These are phyloP conservation scores for Leccinum angustisporum DNA, from an alignment of 1,284 basidiomycete genomes.

Conservation along the genomic window DNA sequence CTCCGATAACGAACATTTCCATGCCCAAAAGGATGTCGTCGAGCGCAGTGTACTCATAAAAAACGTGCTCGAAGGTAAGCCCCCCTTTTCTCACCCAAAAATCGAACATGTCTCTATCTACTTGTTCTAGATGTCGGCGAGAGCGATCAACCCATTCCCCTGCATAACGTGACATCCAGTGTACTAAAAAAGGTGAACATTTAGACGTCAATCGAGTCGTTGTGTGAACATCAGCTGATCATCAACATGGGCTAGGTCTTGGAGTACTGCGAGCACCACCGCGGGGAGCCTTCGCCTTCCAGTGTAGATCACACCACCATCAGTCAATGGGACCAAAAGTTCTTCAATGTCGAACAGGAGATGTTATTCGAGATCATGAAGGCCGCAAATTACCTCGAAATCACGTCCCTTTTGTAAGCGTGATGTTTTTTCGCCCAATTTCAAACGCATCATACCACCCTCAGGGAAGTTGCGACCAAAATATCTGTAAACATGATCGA, in stretches of 20 bases:
- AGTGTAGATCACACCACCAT: too few species aligned
- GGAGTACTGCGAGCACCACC: constrained; percentile 99
- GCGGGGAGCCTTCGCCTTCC: constrained; percentile 92
- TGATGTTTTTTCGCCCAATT: too few species aligned
- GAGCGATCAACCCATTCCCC: constrained; percentile 89
- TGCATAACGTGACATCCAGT: constrained; percentile 95
- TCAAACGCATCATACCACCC: too few species aligned
- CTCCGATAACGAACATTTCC: constrained; percentile 95
- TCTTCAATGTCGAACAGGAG: too few species aligned
- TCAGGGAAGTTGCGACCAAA: too few species aligned
- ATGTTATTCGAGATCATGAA: too few species aligned
- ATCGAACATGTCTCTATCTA: constrained; percentile 13
- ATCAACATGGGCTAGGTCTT: constrained; percentile 64
- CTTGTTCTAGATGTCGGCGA: constrained; percentile 80
- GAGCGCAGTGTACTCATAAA: constrained; percentile 97
- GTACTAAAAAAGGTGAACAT: constrained; percentile 89
- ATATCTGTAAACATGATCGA: too few species aligned
- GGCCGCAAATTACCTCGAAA: too few species aligned
- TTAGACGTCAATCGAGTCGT: constrained; percentile 6
- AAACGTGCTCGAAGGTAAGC: constrained; percentile 97
- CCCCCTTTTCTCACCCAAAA: constrained; percentile 5
- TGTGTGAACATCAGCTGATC: constrained; percentile 1
- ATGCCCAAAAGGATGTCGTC: constrained; percentile 92
- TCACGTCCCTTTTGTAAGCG: too few species aligned
- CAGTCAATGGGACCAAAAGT: too few species aligned